phyloP scores from a whole-genome alignment of 2,329 filamentous ascomycete species.

The Botrytis squamosa region DNA sequence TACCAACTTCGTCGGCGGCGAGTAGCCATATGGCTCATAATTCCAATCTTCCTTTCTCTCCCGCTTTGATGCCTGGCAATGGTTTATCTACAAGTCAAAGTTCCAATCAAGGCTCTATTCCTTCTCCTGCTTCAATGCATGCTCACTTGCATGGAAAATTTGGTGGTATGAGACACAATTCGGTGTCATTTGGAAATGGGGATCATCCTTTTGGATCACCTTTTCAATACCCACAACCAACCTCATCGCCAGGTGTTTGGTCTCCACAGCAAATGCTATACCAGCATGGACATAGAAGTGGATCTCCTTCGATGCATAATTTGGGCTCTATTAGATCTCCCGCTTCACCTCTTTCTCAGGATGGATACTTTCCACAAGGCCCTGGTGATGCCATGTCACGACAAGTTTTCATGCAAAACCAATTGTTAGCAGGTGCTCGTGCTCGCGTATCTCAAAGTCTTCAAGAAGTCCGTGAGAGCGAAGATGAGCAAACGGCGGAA shows the following conservation, averaged over 20 bases:
- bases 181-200: constrained; percentile 61
- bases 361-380: constrained; percentile 39
- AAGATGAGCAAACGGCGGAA: constrained; percentile 53
- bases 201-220: constrained; percentile 61
- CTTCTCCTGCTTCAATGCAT: constrained; percentile 71
- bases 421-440: constrained; percentile 45
- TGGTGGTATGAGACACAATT: constrained; percentile 64
- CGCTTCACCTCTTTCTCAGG: constrained; percentile 56
- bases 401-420: constrained; percentile 49
- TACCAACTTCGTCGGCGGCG: constrained; percentile 74
- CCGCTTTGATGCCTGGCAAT: constrained; percentile 57
- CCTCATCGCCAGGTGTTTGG: constrained; percentile 58
- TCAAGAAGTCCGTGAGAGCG: constrained; percentile 72
- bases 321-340: constrained; percentile 61
- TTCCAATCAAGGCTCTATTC: constrained; percentile 61
- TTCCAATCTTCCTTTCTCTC: constrained; percentile 53
- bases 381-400: constrained; percentile 43
- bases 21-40: constrained; percentile 60
- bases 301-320: constrained; percentile 63
- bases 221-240: constrained; percentile 62
- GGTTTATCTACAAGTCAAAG: constrained; percentile 61
- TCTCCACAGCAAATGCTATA: constrained; percentile 53
- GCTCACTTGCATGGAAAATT: constrained; percentile 54
- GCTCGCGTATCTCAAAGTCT: constrained; percentile 59
- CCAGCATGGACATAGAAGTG: constrained; percentile 53